These are phyloP conservation scores for Wilcoxina mikolae DNA, from an alignment of 495 filamentous ascomycete genomes.

Conservation along the genomic window DNA sequence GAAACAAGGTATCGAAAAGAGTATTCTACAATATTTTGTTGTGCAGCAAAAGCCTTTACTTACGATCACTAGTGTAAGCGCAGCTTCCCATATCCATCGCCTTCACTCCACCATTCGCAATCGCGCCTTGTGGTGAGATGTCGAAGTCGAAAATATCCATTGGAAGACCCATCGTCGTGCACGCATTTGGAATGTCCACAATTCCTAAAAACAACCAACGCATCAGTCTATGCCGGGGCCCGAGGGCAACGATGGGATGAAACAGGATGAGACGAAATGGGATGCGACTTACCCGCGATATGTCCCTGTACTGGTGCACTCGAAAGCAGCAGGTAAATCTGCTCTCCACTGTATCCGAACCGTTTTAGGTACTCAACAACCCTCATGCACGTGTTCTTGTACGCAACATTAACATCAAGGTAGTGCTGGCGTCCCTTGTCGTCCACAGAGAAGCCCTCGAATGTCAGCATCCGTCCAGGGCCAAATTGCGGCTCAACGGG, in stretches of 20 bases:
- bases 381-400: constrained; percentile 69
- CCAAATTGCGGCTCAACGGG: constrained; percentile 88
- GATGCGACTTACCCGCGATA: no score
- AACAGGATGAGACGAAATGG: no score
- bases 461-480: constrained; percentile 71
- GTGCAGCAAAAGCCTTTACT: no score
- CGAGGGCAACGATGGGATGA: no score
- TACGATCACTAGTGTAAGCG: constrained; percentile 36
- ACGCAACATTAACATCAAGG: constrained; percentile 83
- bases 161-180: constrained; percentile 76
- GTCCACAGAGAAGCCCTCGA: constrained; percentile 91
- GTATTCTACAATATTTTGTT: no score
- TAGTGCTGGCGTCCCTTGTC: constrained; percentile 86
- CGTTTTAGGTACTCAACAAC: constrained; percentile 76
- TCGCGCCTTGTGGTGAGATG: constrained; percentile 50
- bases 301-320: constrained; percentile 88
- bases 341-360: constrained; percentile 62
- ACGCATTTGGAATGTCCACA: constrained; percentile 48
- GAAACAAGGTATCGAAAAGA: no score
- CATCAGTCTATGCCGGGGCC: constrained; percentile 1
- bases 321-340: constrained; percentile 77
- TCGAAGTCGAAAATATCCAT: constrained; percentile 97
- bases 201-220: no score
- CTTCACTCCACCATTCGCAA: constrained; percentile 33
- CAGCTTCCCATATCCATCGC: constrained; percentile 62